Evolutionary conservation across 306 rosid genomes (phyloP), one percentile per base, ranked within the genome.

Genomic region (Vigna reflexopilosa): DNA sequence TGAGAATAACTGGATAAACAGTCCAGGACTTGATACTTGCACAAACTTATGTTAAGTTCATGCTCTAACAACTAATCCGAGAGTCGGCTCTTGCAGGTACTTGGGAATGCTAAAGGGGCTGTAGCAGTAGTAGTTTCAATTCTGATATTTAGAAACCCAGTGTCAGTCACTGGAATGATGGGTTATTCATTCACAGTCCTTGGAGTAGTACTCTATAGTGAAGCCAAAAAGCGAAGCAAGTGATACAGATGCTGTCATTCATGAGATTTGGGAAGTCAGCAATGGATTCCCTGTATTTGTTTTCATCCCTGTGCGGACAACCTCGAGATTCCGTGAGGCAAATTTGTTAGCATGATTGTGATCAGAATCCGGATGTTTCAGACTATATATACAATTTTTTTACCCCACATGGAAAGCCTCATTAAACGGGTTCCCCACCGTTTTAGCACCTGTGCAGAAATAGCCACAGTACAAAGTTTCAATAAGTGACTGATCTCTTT

Each of bases 21-120:
- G 4, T 81, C 66, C 50, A n/a, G 30, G 34, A 55, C 54, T 45
- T 72, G 50, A 48, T 72, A 66, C 49, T 77, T 65, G 34, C 17
- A 55, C 57, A 40, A 38, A 73, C 13, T 81, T 59, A 65, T 61
- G 50, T n/a, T 63, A 49, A 58, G 61, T 68, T 75, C 36, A 24
- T 64, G 30, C 38, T 58, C 55, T 12, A 57, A 67, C 69, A 72
- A 63, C 66, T 83, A 49, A 80, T 68, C 51, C 24, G 38, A 67
- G 75, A 48, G 28, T 70, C 82, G 76, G 82, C 50, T 75, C 52
- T 30, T 86, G 69, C 87, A 96, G 99, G 99, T 96, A 67, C 97
- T 96, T 12, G 99, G 99, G 77, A 96, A 96, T 85, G 99, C 99
- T 30, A 96, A 96, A 82, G 99, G 99, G 11, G 99, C 99, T 40